phyloP scores from a whole-genome alignment of 75 land plant genomes.

The Cupressus sempervirens region DNA sequence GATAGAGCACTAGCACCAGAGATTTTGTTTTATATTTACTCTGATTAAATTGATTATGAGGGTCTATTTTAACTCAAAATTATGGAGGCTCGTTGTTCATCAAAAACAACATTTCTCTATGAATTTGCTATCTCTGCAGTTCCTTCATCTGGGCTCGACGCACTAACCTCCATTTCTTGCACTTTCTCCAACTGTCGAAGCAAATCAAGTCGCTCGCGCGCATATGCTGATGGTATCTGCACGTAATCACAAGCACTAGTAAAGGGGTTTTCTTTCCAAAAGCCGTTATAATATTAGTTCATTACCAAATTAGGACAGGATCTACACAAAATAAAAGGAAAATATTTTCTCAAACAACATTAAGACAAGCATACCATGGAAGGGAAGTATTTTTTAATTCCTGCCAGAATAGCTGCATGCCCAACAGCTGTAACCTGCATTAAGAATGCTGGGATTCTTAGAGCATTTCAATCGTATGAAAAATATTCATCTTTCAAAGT shows the following conservation, averaged over 20 bases:
- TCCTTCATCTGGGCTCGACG: slow-evolving; percentile 22
- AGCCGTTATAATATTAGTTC: not conserved
- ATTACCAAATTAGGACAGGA: not conserved
- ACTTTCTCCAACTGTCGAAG: slow-evolving; percentile 88
- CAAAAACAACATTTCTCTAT: not conserved
- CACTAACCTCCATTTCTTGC: slow-evolving; percentile 57
- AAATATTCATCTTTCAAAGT: not conserved
- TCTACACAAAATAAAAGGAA: not conserved
- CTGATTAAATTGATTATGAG: not conserved
- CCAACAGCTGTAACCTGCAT: slow-evolving; percentile 96
- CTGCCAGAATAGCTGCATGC: slow-evolving; percentile 96
- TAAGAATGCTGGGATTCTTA: slow-evolving; percentile 6
- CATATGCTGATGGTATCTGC: slow-evolving; percentile 96
- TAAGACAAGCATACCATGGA: slow-evolving; percentile 52
- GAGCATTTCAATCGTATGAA: not conserved
- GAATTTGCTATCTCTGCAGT: not conserved
- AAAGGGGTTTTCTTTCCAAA: not conserved
- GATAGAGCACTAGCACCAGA: not conserved
- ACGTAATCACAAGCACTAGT: not conserved
- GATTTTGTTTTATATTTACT: not conserved
- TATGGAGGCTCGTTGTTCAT: not conserved
- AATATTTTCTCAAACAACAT: not conserved
- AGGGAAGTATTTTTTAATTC: slow-evolving; percentile 92
- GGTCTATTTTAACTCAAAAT: not conserved
- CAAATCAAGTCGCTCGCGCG: slow-evolving; percentile 79